Base-by-base conservation (phyloP, 176 grass and related monocot species). In the Saccharum spontaneum region DNA sequence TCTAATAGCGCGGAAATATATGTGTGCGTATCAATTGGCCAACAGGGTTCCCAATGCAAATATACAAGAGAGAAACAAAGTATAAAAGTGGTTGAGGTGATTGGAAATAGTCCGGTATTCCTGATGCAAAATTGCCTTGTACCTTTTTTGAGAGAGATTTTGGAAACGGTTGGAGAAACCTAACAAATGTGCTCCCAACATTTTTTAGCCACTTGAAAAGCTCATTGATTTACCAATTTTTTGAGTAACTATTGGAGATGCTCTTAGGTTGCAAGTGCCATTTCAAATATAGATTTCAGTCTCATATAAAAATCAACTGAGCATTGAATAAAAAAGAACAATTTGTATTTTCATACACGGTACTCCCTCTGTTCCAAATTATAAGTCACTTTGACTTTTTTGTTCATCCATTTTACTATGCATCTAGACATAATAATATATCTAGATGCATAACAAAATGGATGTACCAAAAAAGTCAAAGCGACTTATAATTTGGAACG, bases 261-360 rank as follows among this genome's bases (percentile, higher is more conserved):
- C 55, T 60, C 22, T 22, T 57, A 57, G 54, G 30, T 41, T 70
- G 63, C 8, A 45, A 60, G 26, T 31, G 4, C 18, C 4, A 24
- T 85, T 57, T 55, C 17, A 67, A 59, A 40, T 89, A 16, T 65
- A 45, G 39, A 14, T 17, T 76, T 11, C 69, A 76, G 22, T 13
- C 18, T 37, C 34, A 23, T 77, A 17, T 78, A 10, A 61, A 39
- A 45, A 30, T 18, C 52, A 15, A 14, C 49, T 7, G 31, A 49
- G 37, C 39, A 71, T 61, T n/a, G 16, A 50, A 45, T 79, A 67
- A 40, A 67, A 67, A 64, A 14, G 15, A 15, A n/a, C 10, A 14
- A 37, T 52, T 52, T 69, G 11, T 49, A 54, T 52, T 50, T 7
- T 22, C 22, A 28, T 37, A 28, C 67, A 8, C 9, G 28, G 28